These are phyloP conservation scores for Elsinoe perseae DNA, from an alignment of 2,329 filamentous ascomycete species.

Conservation along the genomic window DNA sequence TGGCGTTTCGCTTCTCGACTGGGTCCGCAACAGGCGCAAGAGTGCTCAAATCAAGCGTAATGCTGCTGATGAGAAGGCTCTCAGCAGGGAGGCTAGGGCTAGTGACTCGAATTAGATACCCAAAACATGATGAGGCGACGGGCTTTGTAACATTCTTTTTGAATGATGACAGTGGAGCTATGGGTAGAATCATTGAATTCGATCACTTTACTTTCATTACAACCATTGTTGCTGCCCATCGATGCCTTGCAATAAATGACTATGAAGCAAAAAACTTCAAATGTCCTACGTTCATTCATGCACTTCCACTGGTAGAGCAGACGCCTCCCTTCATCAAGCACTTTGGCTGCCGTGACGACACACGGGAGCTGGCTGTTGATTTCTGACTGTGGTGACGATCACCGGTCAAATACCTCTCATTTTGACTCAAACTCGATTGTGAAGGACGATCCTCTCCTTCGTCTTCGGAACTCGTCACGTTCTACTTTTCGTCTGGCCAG, in stretches of 20 bases:
- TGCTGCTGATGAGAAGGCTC: conserved; percentile 7
- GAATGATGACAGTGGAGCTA: neutral
- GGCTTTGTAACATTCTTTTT: neutral
- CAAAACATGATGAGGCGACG: neutral
- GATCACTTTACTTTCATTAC: neutral
- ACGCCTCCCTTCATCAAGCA: too few relatives aligned
- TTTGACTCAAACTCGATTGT: too few relatives aligned
- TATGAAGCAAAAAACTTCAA: too few relatives aligned
- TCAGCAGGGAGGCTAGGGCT: neutral
- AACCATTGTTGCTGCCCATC: too few relatives aligned
- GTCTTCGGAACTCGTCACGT: too few relatives aligned
- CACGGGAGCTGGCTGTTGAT: neutral
- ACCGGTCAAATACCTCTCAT: too few relatives aligned
- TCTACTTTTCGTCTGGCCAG: too few relatives aligned
- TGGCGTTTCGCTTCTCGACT: conserved; percentile 6
- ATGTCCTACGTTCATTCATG: too few relatives aligned
- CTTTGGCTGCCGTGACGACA: neutral
- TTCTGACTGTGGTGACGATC: too few relatives aligned
- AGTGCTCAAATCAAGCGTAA: neutral
- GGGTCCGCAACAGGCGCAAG: conserved; percentile 10
- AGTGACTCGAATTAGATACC: conserved; percentile 6
- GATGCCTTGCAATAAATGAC: too few relatives aligned
- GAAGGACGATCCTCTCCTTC: too few relatives aligned
- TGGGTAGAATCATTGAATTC: neutral
- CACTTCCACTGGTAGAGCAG: too few relatives aligned